Percentiles rank a stretch among this genome's conserved stretches.
Evolutionary conservation across 768 basidiomycete species (phyloP).

Genomic region (Sistotremastrum suecicum): DNA sequence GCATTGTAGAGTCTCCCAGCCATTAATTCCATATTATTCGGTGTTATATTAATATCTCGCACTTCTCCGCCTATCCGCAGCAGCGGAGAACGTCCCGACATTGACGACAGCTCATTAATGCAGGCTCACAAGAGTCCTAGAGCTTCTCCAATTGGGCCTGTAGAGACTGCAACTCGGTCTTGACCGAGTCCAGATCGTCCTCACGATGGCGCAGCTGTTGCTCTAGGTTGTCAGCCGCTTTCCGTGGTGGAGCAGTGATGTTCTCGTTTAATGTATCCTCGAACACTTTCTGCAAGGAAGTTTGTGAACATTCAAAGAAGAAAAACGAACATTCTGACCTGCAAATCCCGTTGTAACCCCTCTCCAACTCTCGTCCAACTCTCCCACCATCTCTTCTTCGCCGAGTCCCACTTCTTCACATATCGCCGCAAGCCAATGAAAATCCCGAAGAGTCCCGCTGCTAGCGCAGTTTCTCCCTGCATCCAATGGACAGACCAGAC

Average conservation of each 20-base stretch:
- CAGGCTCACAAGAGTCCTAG: too few species aligned
- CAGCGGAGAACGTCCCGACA: too few species aligned
- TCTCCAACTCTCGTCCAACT: slow-evolving; percentile 50
- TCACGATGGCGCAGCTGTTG: slow-evolving; percentile 27
- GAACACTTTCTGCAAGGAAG: slow-evolving; percentile 27
- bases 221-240: slow-evolving; percentile 32
- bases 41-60: too few species aligned
- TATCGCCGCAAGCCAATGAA: slow-evolving; percentile 44
- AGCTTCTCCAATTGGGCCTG: too few species aligned
- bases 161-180: too few species aligned
- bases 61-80: too few species aligned
- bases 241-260: slow-evolving; percentile 36
- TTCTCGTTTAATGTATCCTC: slow-evolving; percentile 34
- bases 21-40: too few species aligned
- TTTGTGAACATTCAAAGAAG: slow-evolving; percentile 1
- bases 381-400: slow-evolving; percentile 51
- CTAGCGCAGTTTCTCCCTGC: slow-evolving; percentile 44
- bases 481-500: slow-evolving; percentile 36
- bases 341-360: slow-evolving; percentile 50
- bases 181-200: slow-evolving; percentile 22
- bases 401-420: slow-evolving; percentile 52
- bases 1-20: too few species aligned
- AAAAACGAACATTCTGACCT: slow-evolving; percentile 24
- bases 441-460: slow-evolving; percentile 39
- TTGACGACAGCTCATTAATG: too few species aligned